These are phyloP conservation scores for Coniochaeta ligniaria DNA, from an alignment of 2,329 filamentous ascomycete genomes.

Conservation along the genomic window DNA sequence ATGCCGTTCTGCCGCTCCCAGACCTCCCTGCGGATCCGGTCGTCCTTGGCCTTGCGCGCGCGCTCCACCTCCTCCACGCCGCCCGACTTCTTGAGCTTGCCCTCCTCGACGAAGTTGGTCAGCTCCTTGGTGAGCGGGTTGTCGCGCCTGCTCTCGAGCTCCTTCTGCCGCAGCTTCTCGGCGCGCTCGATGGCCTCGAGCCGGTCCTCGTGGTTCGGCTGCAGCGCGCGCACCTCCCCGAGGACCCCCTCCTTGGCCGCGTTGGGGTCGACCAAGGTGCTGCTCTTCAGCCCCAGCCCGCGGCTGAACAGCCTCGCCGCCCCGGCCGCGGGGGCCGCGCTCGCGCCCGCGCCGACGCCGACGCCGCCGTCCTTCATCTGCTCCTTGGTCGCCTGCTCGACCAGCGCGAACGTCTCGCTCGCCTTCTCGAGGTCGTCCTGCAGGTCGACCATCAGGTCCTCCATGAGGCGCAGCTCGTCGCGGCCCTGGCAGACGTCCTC, in stretches of 20 bases:
- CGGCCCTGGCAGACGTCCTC: constrained; percentile 94
- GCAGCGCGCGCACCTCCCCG: constrained; percentile 85
- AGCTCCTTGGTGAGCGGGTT: constrained; percentile 81
- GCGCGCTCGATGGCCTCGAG: constrained; percentile 96
- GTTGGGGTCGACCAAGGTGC: constrained; percentile 56
- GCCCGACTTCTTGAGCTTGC: constrained; percentile 90
- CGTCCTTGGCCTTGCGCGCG: constrained; percentile 76
- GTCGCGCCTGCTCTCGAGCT: constrained; percentile 69
- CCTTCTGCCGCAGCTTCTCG: constrained; percentile 82
- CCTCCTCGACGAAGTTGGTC: constrained; percentile 76
- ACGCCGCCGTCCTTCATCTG: constrained; percentile 73
- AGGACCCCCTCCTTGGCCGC: constrained; percentile 87
- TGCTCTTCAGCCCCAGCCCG: constrained; percentile 32
- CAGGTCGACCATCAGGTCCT: constrained; percentile 87
- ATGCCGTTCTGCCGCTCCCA: constrained; percentile 59
- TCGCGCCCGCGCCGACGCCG: constrained; percentile 33
- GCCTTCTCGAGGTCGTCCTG: constrained; percentile 95
- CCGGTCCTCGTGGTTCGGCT: constrained; percentile 88
- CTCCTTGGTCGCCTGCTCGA: constrained; percentile 97
- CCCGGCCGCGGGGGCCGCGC: constrained; percentile 33
- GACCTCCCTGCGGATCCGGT: constrained; percentile 74
- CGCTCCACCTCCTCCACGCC: constrained; percentile 92
- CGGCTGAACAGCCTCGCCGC: constrained; percentile 42
- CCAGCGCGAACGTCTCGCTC: constrained; percentile 83
- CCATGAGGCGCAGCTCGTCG: constrained; percentile 91